A percentile compares a stretch with the other conserved stretches of the same genome.
phyloP scores from a whole-genome alignment of 2,329 filamentous ascomycete species.

The Epichloe scottii region DNA sequence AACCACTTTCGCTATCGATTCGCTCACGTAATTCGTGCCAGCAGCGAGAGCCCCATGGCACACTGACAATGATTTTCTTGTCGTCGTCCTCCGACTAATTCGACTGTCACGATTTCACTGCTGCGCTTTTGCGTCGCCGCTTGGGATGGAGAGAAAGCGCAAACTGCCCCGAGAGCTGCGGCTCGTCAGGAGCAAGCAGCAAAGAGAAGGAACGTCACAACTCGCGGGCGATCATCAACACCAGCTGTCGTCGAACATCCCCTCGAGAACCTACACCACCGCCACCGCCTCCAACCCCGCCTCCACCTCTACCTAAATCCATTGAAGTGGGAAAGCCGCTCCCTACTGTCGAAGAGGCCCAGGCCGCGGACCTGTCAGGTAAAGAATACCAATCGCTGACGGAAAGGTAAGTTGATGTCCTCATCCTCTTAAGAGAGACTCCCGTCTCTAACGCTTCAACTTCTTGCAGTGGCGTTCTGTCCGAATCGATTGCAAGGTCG shows the following conservation, averaged over 20 bases:
- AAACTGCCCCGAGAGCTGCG: conserved; percentile 51
- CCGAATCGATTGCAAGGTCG: conserved; percentile 61
- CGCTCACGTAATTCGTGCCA: not conserved
- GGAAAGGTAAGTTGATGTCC: conserved; percentile 43
- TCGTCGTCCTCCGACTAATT: conserved; percentile 6
- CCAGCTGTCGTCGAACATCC: conserved; percentile 23
- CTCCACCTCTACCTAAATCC: conserved; percentile 44
- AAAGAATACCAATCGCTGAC: conserved; percentile 62
- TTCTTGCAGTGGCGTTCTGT: conserved; percentile 52
- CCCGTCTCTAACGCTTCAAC: not conserved
- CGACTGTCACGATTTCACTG: not conserved
- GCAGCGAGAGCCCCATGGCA: conserved; percentile 13
- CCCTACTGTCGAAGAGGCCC: conserved; percentile 55
- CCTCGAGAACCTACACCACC: conserved; percentile 20
- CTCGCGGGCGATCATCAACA: conserved; percentile 39
- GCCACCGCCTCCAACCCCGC: conserved; percentile 20
- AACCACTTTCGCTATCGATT: not conserved
- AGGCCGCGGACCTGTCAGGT: conserved; percentile 47
- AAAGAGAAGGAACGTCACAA: conserved; percentile 47
- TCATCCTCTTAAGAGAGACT: not conserved
- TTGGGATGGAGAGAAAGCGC: conserved; percentile 50
- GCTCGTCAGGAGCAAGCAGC: conserved; percentile 46
- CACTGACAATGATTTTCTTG: conserved; percentile 19
- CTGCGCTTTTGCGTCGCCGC: not conserved
- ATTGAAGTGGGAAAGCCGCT: conserved; percentile 54